Percentiles rank a stretch among this genome's conserved stretches.
phyloP scores from a whole-genome alignment of 805 yeast species.

The Zygoascus ofunaensis region DNA sequence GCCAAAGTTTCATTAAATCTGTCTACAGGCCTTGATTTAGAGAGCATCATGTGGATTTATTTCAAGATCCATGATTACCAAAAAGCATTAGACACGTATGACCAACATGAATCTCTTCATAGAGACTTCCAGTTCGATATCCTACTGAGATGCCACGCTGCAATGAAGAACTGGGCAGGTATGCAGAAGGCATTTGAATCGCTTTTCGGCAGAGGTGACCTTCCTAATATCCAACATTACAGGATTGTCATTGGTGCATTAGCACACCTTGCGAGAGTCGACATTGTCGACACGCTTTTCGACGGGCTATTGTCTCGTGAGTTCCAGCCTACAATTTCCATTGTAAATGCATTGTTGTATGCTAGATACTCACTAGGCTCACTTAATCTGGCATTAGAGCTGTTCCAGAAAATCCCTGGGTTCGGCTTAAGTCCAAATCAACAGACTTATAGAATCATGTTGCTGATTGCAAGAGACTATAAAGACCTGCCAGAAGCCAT shows the following conservation, averaged over 20 bases:
- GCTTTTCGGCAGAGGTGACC: conserved; percentile 42
- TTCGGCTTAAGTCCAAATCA: conserved; percentile 25
- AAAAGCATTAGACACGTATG: conserved; percentile 31
- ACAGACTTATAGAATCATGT: conserved; percentile 29
- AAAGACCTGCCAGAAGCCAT: conserved; percentile 31
- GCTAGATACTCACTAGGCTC: conserved; percentile 21
- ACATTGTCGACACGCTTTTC: conserved; percentile 42
- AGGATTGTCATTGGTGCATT: conserved; percentile 52
- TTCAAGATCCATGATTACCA: conserved; percentile 17
- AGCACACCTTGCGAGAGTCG: conserved; percentile 41
- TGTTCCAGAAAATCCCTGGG: conserved; percentile 22
- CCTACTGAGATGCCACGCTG: conserved; percentile 39
- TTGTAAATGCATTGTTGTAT: conserved; percentile 39
- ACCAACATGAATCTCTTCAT: conserved; percentile 34
- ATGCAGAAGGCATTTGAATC: conserved; percentile 49
- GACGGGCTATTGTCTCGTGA: conserved; percentile 38
- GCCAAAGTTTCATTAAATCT: conserved; percentile 19
- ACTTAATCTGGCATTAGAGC: background rate
- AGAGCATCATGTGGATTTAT: conserved; percentile 17
- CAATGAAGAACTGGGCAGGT: conserved; percentile 41
- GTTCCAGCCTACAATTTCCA: conserved; percentile 38
- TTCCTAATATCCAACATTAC: conserved; percentile 49
- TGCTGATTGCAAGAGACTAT: conserved; percentile 31
- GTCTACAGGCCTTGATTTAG: conserved; percentile 22
- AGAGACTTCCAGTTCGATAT: conserved; percentile 41